Conservation (phyloP, 192 early-diverging fungal genomes). For the Coemansia sp. region DNA sequence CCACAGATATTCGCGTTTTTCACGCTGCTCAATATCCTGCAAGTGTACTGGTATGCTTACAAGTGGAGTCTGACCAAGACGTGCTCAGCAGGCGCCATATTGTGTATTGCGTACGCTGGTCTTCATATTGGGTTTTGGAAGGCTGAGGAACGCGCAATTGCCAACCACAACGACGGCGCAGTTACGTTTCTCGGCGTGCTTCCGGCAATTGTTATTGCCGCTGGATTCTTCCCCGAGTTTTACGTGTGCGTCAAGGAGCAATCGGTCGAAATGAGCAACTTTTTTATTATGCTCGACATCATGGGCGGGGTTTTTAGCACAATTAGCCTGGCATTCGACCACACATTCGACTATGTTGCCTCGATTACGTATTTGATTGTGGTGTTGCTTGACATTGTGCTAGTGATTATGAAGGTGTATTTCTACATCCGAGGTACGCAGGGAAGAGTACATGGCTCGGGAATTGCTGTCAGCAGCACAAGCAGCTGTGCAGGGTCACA, state of each 20-base stretch:
- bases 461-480: not conserved
- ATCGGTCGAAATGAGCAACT: conserved; percentile 52
- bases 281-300: conserved; percentile 46
- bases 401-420: conserved; percentile 47
- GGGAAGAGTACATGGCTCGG: conserved; percentile 9
- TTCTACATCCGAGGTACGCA: conserved; percentile 33
- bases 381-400: conserved; percentile 41
- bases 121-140: conserved; percentile 50
- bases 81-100: conserved; percentile 1
- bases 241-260: conserved; percentile 49
- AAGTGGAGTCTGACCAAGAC: conserved; percentile 14
- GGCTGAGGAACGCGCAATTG: conserved; percentile 27
- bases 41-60: conserved; percentile 47
- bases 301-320: conserved; percentile 48
- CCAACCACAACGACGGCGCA: conserved; percentile 13
- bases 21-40: conserved; percentile 46
- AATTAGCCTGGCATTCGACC: conserved; percentile 48
- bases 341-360: conserved; percentile 50
- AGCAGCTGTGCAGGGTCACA: not conserved
- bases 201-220: conserved; percentile 45
- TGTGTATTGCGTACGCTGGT: conserved; percentile 35
- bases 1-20: conserved; percentile 51
- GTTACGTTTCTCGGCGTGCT: conserved; percentile 45
- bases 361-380: conserved; percentile 53
- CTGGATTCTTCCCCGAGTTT: conserved; percentile 51